Base-by-base conservation (phyloP, 2,329 filamentous ascomycete species). In the Curvularia hawaiiensis region DNA sequence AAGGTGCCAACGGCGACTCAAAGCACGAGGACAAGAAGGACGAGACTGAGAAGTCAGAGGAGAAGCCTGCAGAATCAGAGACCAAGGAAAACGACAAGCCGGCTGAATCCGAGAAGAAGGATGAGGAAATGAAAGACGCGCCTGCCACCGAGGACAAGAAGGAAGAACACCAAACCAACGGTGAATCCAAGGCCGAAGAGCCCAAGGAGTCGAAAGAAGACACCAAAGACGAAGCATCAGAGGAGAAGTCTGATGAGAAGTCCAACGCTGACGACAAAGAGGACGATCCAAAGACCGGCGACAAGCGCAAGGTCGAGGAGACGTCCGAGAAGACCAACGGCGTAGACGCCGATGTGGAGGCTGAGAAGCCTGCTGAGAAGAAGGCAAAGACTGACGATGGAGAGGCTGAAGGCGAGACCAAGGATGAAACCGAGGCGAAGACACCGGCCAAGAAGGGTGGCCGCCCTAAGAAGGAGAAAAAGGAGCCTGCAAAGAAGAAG, bases 401-500 rank as follows among this genome's bases (percentile, higher is more conserved):
- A 18, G 69, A 71, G 50, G 69, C 64, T 46, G 59, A 69, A 1
- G 46, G 68, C 69, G 61, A 74, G 69, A 58, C 61, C 67, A 66
- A 71, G 60, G 49, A 44, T 24, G 54, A 62, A 30, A 69, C 69
- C 48, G 67, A 73, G 51, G 64, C 68, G 31, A 71, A 73, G 56
- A 69, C 71, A 9, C 41, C 56, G 8, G 30, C 46, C 18, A 74
- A 75, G 53, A 70, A 70, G 49, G 72, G 72, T 49, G 79, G 79
- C 41, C 74, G 78, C 43, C 78, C 79, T 31, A 79, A 70, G 63
- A 71, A 71, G 52, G 72, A 76, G 44, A 75, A 79, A 71, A 79
- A 78, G 55, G 74, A 79, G 47, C 67, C 75, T 30, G 70, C 62
- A 16, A 68, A 69, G 65, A 81, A 82, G 73, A 77, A 75, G 62